phyloP scores from a whole-genome alignment of 768 basidiomycete species.

The Inosperma sp. region DNA sequence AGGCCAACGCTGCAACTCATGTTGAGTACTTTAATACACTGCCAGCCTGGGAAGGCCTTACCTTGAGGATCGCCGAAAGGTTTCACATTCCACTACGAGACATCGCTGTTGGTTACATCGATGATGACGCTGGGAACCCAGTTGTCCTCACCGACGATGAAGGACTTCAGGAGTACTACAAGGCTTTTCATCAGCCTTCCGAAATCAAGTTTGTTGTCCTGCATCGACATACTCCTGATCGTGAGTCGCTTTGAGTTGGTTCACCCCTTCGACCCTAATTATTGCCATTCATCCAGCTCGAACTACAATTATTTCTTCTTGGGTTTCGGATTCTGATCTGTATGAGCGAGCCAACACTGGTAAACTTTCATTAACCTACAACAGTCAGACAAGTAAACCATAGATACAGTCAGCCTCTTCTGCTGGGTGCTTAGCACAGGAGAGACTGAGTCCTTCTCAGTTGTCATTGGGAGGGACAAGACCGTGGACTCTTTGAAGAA shows the following conservation, averaged over 20 bases:
- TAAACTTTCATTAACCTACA: slow-evolving; percentile 1
- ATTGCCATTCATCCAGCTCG: slow-evolving; percentile 5
- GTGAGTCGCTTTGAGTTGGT: slow-evolving; percentile 9
- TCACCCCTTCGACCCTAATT: slow-evolving; percentile 4
- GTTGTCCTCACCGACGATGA: not conserved
- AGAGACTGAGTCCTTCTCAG: slow-evolving; percentile 10
- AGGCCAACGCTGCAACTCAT: slow-evolving; percentile 8
- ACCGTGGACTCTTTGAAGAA: slow-evolving; percentile 12
- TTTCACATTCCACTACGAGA: not conserved
- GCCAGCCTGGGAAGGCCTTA: slow-evolving; percentile 8
- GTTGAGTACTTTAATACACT: slow-evolving; percentile 4
- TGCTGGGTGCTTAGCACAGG: slow-evolving; percentile 15
- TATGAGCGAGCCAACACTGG: slow-evolving; percentile 5
- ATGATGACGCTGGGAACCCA: not conserved
- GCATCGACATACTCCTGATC: slow-evolving; percentile 10
- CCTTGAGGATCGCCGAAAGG: slow-evolving; percentile 4
- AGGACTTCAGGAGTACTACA: slow-evolving; percentile 1
- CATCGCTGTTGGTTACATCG: slow-evolving; percentile 4
- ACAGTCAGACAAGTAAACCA: slow-evolving; percentile 10
- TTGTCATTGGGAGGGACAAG: slow-evolving; percentile 14
- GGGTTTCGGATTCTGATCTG: slow-evolving; percentile 11
- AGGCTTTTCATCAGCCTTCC: slow-evolving; percentile 5
- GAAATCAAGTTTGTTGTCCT: slow-evolving; percentile 10
- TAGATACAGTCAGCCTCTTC: slow-evolving; percentile 15
- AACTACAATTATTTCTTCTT: slow-evolving; percentile 8